A percentile compares a stretch with the other conserved stretches of the same genome.
phyloP scores from a whole-genome alignment of 768 basidiomycete genomes.

The Harrya chromipes region DNA sequence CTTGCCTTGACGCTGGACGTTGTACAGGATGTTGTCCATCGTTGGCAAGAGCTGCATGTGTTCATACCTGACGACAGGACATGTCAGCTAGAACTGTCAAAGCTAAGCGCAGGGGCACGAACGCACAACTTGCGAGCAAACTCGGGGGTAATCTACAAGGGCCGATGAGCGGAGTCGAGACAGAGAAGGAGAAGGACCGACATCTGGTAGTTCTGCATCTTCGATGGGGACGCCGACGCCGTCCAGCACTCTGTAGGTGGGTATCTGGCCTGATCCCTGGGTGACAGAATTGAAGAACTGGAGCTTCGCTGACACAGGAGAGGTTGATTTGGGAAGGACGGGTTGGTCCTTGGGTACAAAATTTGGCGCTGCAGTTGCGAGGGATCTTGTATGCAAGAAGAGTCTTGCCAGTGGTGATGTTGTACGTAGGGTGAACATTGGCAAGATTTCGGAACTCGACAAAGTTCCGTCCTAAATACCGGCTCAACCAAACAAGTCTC shows the following conservation, averaged over 20 bases:
- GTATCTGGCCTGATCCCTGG: conserved; percentile 60
- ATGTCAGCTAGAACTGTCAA: background rate
- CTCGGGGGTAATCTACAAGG: conserved; percentile 58
- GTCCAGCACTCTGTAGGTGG: conserved; percentile 85
- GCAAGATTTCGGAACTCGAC: conserved; percentile 21
- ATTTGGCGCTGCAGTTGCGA: conserved; percentile 17
- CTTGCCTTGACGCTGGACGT: conserved; percentile 91
- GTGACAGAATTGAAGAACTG: conserved; percentile 81
- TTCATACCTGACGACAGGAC: conserved; percentile 51
- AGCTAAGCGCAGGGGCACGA: background rate
- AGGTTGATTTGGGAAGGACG: conserved; percentile 42
- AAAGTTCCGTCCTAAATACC: background rate
- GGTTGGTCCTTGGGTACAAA: conserved; percentile 26
- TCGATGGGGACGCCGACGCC: conserved; percentile 71
- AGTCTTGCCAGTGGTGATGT: background rate
- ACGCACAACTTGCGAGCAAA: conserved; percentile 62
- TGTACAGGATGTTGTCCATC: conserved; percentile 85
- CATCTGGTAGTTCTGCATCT: conserved; percentile 75
- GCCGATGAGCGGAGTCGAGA: conserved; percentile 5
- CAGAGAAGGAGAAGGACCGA: conserved; percentile 29
- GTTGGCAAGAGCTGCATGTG: conserved; percentile 78
- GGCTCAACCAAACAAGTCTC: background rate
- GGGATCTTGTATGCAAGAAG: conserved; percentile 4
- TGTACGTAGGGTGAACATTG: conserved; percentile 13
- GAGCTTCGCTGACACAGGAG: conserved; percentile 66